A percentile compares a stretch with the other conserved stretches of the same genome.
Conservation (phyloP, 352 stramenopile genomes). For the Pythium aphanidermatum region DNA sequence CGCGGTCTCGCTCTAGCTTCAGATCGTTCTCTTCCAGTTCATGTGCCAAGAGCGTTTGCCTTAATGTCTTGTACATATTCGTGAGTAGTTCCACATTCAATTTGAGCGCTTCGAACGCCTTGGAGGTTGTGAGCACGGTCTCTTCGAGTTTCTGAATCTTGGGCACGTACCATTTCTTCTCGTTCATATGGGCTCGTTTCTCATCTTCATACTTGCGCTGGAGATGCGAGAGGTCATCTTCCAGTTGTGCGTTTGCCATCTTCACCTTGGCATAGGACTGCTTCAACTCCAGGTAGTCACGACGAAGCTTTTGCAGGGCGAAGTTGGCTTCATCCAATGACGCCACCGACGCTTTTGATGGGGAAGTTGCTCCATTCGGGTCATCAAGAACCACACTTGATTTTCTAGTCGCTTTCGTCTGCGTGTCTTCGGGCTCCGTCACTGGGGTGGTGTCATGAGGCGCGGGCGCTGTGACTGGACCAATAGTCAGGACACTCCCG, state of each 20-base stretch:
- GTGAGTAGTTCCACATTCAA: conserved; percentile 81
- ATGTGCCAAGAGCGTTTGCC: conserved; percentile 35
- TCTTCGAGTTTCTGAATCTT: conserved; percentile 81
- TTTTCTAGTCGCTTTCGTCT: no score
- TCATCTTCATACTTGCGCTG: conserved; percentile 66
- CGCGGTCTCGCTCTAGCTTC: conserved; percentile 46
- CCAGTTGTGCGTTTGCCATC: conserved; percentile 65
- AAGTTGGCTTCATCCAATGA: conserved; percentile 57
- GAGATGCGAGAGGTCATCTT: conserved; percentile 63
- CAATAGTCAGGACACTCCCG: no score
- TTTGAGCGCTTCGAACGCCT: conserved; percentile 70
- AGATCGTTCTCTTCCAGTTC: conserved; percentile 57
- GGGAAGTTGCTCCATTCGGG: no score
- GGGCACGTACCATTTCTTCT: conserved; percentile 58
- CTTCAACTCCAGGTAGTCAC: conserved; percentile 59
- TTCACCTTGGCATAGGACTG: conserved; percentile 47
- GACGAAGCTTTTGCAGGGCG: conserved; percentile 65
- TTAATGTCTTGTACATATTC: conserved; percentile 81
- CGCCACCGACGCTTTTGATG: not conserved
- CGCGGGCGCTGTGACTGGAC: no score
- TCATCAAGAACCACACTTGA: no score
- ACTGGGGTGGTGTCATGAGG: no score
- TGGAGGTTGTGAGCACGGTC: conserved; percentile 37
- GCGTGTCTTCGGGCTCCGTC: no score
- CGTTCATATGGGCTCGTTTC: conserved; percentile 53